Conservation (phyloP, 305 asterid species). For the Fraxinus sp. region DNA sequence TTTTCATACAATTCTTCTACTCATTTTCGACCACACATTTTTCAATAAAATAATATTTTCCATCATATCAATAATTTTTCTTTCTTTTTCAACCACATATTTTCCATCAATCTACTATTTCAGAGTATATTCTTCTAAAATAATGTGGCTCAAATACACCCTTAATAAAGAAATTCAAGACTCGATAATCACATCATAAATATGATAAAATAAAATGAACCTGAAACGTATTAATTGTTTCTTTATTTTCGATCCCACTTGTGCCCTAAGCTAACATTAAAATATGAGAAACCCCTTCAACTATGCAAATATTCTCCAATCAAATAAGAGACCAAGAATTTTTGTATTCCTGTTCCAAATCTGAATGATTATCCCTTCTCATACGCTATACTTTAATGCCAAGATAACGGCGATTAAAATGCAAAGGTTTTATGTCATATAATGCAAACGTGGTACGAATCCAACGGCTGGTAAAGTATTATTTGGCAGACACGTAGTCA, state of each 20-base stretch:
- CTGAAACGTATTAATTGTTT: not conserved
- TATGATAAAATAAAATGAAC: not conserved
- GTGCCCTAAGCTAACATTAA: not conserved
- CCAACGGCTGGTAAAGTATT: constrained; percentile 17
- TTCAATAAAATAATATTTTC: too few relatives aligned
- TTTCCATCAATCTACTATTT: too few relatives aligned
- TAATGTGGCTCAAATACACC: too few relatives aligned
- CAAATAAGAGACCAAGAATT: not conserved
- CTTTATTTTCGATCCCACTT: not conserved
- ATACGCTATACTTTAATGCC: not conserved
- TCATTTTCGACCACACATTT: too few relatives aligned
- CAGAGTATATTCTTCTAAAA: too few relatives aligned
- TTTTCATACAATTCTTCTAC: too few relatives aligned
- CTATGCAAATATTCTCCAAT: constrained; percentile 7
- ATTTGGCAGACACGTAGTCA: constrained; percentile 33
- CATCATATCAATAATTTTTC: too few relatives aligned
- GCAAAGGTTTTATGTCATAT: not conserved
- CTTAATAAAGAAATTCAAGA: not conserved
- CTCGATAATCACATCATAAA: not conserved
- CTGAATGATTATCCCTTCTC: not conserved
- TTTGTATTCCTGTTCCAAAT: not conserved
- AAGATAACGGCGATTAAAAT: constrained; percentile 22
- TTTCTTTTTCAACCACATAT: too few relatives aligned
- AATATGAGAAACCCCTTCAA: constrained; percentile 1
- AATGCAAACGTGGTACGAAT: constrained; percentile 27